These are phyloP conservation scores for Carpinus viminea DNA, from an alignment of 306 rosid species.

Conservation along the genomic window DNA sequence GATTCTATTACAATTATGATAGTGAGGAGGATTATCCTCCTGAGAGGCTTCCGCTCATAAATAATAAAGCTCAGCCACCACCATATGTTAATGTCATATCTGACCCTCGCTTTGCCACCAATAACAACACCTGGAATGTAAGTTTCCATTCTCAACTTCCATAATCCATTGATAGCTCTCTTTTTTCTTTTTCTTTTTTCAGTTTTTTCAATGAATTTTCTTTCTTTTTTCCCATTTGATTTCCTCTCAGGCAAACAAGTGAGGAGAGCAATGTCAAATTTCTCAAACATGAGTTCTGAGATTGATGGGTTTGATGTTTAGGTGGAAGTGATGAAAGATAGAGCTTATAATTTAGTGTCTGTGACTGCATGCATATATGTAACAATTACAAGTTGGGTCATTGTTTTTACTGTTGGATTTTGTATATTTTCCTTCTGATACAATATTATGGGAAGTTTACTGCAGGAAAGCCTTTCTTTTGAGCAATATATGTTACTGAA, in stretches of 20 bases:
- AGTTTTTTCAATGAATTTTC: neutral
- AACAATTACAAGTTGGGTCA: neutral
- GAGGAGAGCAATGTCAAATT: constrained; percentile 13
- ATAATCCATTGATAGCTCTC: neutral
- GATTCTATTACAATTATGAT: constrained; percentile 21
- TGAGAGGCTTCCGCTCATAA: constrained; percentile 40
- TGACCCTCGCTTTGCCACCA: constrained; percentile 22
- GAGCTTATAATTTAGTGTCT: neutral
- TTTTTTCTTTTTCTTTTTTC: neutral
- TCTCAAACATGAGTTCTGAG: too few relatives aligned
- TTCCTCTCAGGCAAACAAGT: constrained; percentile 18
- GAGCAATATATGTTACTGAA: too few relatives aligned
- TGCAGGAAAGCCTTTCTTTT: neutral
- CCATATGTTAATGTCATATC: constrained; percentile 16
- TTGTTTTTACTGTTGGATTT: neutral
- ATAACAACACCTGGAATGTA: constrained; percentile 27
- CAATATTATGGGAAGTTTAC: neutral
- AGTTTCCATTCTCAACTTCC: constrained; percentile 17
- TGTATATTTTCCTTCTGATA: neutral
- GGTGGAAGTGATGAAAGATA: neutral
- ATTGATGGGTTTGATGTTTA: neutral
- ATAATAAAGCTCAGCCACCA: constrained; percentile 21
- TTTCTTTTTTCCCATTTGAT: neutral
- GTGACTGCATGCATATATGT: too few relatives aligned
- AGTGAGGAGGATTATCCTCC: constrained; percentile 28